Evolutionary conservation across 257 asterid species (phyloP).

Genomic region (Solanum etuberosum): DNA sequence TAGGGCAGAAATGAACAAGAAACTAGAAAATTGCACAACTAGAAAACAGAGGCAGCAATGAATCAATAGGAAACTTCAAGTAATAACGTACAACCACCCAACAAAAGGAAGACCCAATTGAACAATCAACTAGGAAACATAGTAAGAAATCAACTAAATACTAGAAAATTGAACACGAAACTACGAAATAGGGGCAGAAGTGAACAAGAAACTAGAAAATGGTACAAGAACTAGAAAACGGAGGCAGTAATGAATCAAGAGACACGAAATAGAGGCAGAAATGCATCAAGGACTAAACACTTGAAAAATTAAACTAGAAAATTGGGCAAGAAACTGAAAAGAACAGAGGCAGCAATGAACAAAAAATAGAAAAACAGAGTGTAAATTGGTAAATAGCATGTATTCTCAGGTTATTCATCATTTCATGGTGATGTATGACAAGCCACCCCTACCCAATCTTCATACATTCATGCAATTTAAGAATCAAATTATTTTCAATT

Average conservation of each 20-base stretch:
- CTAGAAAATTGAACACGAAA: not conserved
- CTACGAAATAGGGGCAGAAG: not conserved
- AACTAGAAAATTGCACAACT: not conserved
- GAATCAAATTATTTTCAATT: not conserved
- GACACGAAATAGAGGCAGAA: not conserved
- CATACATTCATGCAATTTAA: not conserved
- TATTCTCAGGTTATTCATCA: not conserved
- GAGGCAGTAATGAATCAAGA: not conserved
- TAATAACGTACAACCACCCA: not conserved
- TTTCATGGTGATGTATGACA: too few species aligned
- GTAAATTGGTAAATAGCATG: not conserved
- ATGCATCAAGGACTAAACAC: too few species aligned
- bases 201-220: not conserved
- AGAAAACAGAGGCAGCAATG: not conserved
- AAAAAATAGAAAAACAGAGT: not conserved
- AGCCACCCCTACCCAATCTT: not conserved
- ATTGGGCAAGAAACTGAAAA: not conserved
- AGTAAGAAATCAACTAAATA: not conserved
- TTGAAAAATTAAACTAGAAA: too few species aligned
- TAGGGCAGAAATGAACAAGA: not conserved
- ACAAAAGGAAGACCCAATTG: not conserved
- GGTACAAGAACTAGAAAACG: not conserved
- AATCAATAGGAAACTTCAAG: not conserved
- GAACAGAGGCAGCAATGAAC: not conserved
- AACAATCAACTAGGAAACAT: not conserved